Conservation (phyloP, 2,329 filamentous ascomycete genomes). For the Epicoccum nigrum region DNA sequence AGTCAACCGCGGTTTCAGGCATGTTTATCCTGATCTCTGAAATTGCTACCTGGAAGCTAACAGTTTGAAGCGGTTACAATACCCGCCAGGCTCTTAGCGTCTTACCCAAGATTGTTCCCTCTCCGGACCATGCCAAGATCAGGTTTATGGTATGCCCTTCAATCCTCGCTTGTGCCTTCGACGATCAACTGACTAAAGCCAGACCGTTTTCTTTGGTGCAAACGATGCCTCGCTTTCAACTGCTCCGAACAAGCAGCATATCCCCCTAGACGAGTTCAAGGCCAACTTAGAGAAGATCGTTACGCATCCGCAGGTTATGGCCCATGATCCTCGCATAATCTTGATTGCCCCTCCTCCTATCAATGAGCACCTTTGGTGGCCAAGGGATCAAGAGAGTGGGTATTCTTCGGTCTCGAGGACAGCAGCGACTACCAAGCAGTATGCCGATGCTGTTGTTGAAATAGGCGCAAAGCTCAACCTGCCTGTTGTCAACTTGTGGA, state of each 20-base stretch:
- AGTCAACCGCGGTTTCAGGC: constrained; percentile 82
- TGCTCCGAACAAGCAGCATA: constrained; percentile 70
- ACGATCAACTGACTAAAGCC: constrained; percentile 15
- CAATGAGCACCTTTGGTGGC: constrained; percentile 73
- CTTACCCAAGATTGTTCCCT: constrained; percentile 73
- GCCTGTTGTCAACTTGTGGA: constrained; percentile 79
- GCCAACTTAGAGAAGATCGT: constrained; percentile 75
- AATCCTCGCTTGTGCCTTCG: background rate
- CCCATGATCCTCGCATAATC: constrained; percentile 75
- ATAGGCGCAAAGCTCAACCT: constrained; percentile 63
- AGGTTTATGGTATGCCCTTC: constrained; percentile 64
- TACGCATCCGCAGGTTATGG: constrained; percentile 70
- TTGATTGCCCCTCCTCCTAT: constrained; percentile 83
- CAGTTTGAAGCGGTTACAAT: constrained; percentile 71
- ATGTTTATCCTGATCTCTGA: constrained; percentile 9
- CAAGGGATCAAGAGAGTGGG: constrained; percentile 51
- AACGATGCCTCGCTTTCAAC: constrained; percentile 81
- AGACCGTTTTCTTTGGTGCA: constrained; percentile 84
- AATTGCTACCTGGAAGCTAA: constrained; percentile 9
- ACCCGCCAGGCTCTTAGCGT: constrained; percentile 74
- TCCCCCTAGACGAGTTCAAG: constrained; percentile 77
- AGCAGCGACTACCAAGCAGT: constrained; percentile 67
- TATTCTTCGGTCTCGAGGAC: constrained; percentile 55
- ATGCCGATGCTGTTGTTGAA: constrained; percentile 68
- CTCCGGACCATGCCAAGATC: constrained; percentile 65